Evolutionary conservation across 345 rosid species (phyloP).

Genomic region (Isatis tinctoria): DNA sequence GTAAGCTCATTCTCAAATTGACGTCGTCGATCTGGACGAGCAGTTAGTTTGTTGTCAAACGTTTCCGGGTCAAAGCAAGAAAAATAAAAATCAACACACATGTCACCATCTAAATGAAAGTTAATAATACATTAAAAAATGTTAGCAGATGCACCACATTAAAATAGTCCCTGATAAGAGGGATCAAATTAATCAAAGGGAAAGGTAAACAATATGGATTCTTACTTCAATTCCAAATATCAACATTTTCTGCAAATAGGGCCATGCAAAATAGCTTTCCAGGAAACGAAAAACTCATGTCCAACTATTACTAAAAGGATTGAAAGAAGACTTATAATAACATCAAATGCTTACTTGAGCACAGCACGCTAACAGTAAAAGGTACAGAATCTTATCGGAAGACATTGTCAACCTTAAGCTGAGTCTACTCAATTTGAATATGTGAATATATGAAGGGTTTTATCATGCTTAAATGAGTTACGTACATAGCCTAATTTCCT

Average conservation of each 20-base stretch:
- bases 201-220: background rate
- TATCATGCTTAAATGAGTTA: no score
- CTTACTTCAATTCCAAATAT: background rate
- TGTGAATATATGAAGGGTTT: no score
- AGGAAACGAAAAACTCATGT: background rate
- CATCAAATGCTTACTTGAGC: no score
- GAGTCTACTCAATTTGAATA: no score
- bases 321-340: no score
- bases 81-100: conserved; percentile 10
- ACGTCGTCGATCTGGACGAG: conserved; percentile 96
- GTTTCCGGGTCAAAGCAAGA: conserved; percentile 58
- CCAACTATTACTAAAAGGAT: background rate
- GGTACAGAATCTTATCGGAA: no score
- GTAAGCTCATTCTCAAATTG: conserved; percentile 89
- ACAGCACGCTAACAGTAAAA: no score
- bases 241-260: background rate
- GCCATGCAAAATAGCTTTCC: background rate
- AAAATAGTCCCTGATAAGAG: background rate
- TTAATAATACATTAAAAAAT: background rate
- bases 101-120: background rate
- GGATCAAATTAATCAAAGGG: background rate
- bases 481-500: no score
- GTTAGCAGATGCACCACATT: background rate
- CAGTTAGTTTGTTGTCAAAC: conserved; percentile 93
- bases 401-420: no score